Conservation (phyloP, 139 green algal species). For the Parachlorella kessleri region DNA sequence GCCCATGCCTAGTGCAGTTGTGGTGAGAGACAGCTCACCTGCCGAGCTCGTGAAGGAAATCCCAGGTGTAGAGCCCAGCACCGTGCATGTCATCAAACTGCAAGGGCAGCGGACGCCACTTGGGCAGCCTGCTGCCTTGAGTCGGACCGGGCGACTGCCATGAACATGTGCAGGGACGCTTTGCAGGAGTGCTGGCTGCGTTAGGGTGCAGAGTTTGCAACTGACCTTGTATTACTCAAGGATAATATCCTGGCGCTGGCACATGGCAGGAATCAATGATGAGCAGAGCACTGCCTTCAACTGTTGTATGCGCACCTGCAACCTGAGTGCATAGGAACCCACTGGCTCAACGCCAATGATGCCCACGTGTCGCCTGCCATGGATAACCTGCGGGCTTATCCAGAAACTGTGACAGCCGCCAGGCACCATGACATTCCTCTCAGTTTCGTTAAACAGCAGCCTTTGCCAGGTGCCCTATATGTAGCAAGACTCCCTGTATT, state of each 20-base stretch:
- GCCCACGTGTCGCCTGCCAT: slow-evolving; percentile 58
- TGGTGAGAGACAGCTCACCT: slow-evolving; percentile 4
- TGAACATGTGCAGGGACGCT: background rate
- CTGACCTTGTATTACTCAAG: too few species aligned
- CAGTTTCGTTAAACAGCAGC: too few species aligned
- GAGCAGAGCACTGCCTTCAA: background rate
- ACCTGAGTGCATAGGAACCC: slow-evolving; percentile 63
- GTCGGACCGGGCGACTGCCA: background rate
- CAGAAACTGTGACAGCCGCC: too few species aligned
- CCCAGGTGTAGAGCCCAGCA: slow-evolving; percentile 62
- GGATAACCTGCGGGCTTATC: slow-evolving; percentile 55
- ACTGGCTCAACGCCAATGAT: slow-evolving; percentile 66
- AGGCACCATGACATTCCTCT: too few species aligned
- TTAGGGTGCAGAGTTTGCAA: background rate
- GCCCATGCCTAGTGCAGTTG: background rate
- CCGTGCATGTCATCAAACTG: slow-evolving; percentile 66
- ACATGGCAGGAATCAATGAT: background rate
- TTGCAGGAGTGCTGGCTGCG: background rate
- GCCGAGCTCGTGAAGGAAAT: slow-evolving; percentile 54
- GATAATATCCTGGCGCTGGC: too few species aligned
- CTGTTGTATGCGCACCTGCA: background rate
- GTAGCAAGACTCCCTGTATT: too few species aligned
- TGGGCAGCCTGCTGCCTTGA: background rate
- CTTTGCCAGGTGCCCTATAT: too few species aligned
- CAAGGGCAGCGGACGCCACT: slow-evolving; percentile 18